Base-by-base conservation (phyloP, 2,329 filamentous ascomycete genomes). In the Cladosporium sp. region DNA sequence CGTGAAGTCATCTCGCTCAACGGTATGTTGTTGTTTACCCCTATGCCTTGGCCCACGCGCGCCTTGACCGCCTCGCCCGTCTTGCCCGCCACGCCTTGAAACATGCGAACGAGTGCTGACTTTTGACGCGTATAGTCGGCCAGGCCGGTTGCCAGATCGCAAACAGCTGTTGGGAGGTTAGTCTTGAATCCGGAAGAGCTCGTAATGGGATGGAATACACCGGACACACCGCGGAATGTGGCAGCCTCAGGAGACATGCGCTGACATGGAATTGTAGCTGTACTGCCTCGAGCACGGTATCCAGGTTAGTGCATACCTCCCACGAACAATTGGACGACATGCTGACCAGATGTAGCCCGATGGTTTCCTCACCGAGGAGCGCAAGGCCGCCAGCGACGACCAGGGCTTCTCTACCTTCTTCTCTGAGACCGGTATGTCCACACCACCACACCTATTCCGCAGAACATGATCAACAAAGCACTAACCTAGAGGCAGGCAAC, bases 241-340 rank as follows among this genome's bases (percentile, higher is more conserved):
- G 73, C 64, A 69, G 72, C 71, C 76, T 80, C 59, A 69, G 69
- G 60, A 66, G 65, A 69, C 49, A 70, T 23, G 46, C 59, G 72
- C 75, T 77, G 73, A 77, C 72, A 70, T 73, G 29, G 28, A 53
- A 50, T 61, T 63, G 70, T 82, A 99, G 95, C 92, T 99, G 71
- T 99, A 99, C 89, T 99, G 95, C 85, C 92, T 99, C 78, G 95
- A 99, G 88, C 95, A 99, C 83, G 95, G 95, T 78, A 99, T 99
- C 76, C 91, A 97, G 91, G 93, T 97, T 89, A 73, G 89, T 81
- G 73, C 66, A 67, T 50, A 6, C 50, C 40, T 56, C 60, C 40
- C 58, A 40, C 26, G 23, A 21, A 3, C 31, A n/a, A 16, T 26
- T 65, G 16, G 49, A 8, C 14, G 56, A 35, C 57, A 14, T 57